phyloP scores from a whole-genome alignment of 306 rosid species.

The Pyrus pyrifolia region DNA sequence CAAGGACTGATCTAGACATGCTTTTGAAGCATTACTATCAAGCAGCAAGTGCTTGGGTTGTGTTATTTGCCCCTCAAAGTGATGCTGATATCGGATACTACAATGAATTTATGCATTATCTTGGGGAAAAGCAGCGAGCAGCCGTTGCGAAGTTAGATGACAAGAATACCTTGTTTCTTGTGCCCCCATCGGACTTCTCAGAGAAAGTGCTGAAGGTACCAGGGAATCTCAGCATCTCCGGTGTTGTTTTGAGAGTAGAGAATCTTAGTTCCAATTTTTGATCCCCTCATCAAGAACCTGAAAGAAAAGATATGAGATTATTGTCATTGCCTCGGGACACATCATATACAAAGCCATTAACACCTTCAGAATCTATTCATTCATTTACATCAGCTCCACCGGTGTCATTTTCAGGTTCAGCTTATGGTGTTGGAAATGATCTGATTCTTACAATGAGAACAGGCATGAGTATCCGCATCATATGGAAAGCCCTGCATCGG shows the following conservation, averaged over 20 bases:
- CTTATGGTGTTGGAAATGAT: slow-evolving; percentile 20
- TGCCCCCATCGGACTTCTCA: slow-evolving; percentile 94
- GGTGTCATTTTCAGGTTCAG: slow-evolving; percentile 34
- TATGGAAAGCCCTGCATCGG: slow-evolving; percentile 30
- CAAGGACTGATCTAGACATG: slow-evolving; percentile 95
- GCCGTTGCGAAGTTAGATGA: slow-evolving; percentile 93
- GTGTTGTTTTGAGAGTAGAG: slow-evolving; percentile 86
- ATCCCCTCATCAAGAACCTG: slow-evolving; percentile 40
- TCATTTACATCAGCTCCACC: slow-evolving; percentile 36
- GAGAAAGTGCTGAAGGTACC: slow-evolving; percentile 88
- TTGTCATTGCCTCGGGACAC: slow-evolving; percentile 34
- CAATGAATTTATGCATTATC: slow-evolving; percentile 90
- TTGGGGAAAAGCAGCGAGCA: slow-evolving; percentile 90
- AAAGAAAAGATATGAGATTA: slow-evolving; percentile 32
- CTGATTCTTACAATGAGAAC: slow-evolving; percentile 43
- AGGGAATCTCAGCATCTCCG: slow-evolving; percentile 90
- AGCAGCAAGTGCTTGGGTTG: slow-evolving; percentile 94
- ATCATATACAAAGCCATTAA: slow-evolving; percentile 34
- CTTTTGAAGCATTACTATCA: slow-evolving; percentile 94
- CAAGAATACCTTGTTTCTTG: slow-evolving; percentile 85
- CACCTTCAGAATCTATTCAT: slow-evolving; percentile 27
- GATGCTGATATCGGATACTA: slow-evolving; percentile 81
- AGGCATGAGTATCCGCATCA: slow-evolving; percentile 48
- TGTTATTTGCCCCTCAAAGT: slow-evolving; percentile 89
- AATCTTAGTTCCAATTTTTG: slow-evolving; percentile 50